Evolutionary conservation across 2,329 filamentous ascomycete species (phyloP).

Genomic region (Acrocalymma vagum): DNA sequence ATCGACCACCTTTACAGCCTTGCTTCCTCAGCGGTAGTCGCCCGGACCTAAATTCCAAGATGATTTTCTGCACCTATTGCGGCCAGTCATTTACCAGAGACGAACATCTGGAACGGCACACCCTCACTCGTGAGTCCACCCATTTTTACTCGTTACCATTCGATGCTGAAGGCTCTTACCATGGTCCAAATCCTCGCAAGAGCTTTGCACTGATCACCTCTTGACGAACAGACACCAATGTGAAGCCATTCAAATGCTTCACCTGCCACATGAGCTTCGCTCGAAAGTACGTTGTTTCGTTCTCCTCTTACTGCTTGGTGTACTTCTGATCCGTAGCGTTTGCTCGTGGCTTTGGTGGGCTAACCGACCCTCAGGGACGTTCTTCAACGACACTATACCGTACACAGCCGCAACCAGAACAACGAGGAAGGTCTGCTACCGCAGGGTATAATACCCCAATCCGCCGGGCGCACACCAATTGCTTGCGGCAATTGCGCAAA

Average conservation of each 20-base stretch:
- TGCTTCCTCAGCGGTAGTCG: conserved; percentile 6
- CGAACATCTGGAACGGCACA: conserved; percentile 42
- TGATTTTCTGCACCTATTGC: conserved; percentile 60
- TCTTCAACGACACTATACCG: conserved; percentile 57
- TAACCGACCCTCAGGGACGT: conserved; percentile 47
- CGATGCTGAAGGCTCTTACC: neutral
- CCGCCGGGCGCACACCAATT: conserved; percentile 58
- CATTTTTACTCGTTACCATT: neutral
- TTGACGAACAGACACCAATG: conserved; percentile 53
- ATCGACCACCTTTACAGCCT: conserved; percentile 2
- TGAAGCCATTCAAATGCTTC: conserved; percentile 60
- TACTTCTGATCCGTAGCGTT: too few species aligned
- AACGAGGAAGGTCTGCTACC: conserved; percentile 54
- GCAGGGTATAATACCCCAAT: conserved; percentile 57
- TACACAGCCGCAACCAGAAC: conserved; percentile 56
- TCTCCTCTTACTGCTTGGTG: too few species aligned
- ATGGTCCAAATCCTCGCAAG: conserved; percentile 10
- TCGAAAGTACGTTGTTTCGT: conserved; percentile 54
- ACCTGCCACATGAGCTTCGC: conserved; percentile 61
- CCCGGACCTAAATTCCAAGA: conserved; percentile 25
- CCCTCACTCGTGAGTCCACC: too few species aligned
- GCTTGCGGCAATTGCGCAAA: conserved; percentile 61
- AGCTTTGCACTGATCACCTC: too few species aligned
- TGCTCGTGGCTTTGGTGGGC: too few species aligned
- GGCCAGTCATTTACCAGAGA: conserved; percentile 57